Conservation (phyloP, 2,329 filamentous ascomycete genomes). For the Pseudophaeomoniella oleicola region DNA sequence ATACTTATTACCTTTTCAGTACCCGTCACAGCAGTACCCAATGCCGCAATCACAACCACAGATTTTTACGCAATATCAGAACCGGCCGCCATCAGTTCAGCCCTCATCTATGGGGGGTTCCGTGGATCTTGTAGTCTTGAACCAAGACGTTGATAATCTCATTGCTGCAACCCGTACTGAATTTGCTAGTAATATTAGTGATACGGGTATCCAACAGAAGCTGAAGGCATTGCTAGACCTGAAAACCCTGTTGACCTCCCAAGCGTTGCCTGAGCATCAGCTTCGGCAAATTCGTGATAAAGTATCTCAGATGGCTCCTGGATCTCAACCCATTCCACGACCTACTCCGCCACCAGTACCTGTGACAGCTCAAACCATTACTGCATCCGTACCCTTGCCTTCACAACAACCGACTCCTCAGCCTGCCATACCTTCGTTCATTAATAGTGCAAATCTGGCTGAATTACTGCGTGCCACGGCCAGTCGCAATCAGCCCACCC, state of each 20-base stretch:
- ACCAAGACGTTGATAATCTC: conserved; percentile 45
- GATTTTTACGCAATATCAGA: conserved; percentile 5
- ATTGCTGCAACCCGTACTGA: conserved; percentile 13
- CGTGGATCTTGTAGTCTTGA: conserved; percentile 54
- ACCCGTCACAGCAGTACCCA: conserved; percentile 8
- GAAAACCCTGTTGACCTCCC: conserved; percentile 62
- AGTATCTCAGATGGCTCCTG: conserved; percentile 49
- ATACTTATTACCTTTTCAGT: not conserved
- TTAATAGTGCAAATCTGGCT: conserved; percentile 28
- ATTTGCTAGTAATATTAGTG: conserved; percentile 13
- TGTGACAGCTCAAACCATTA: conserved; percentile 16
- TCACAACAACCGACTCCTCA: conserved; percentile 17
- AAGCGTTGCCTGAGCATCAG: conserved; percentile 66
- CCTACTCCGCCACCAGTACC: conserved; percentile 17
- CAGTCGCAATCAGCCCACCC: conserved; percentile 20
- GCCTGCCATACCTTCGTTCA: conserved; percentile 14
- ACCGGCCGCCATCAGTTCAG: conserved; percentile 6
- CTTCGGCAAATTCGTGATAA: conserved; percentile 73
- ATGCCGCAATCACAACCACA: conserved; percentile 1
- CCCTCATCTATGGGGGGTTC: conserved; percentile 15
- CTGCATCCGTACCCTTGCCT: conserved; percentile 14
- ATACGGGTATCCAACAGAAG: conserved; percentile 50
- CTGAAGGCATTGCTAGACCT: conserved; percentile 76
- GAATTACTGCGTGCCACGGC: conserved; percentile 29
- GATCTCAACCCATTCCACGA: conserved; percentile 19